Base-by-base conservation (phyloP, 345 rosid genomes). In the Brassica cretica region DNA sequence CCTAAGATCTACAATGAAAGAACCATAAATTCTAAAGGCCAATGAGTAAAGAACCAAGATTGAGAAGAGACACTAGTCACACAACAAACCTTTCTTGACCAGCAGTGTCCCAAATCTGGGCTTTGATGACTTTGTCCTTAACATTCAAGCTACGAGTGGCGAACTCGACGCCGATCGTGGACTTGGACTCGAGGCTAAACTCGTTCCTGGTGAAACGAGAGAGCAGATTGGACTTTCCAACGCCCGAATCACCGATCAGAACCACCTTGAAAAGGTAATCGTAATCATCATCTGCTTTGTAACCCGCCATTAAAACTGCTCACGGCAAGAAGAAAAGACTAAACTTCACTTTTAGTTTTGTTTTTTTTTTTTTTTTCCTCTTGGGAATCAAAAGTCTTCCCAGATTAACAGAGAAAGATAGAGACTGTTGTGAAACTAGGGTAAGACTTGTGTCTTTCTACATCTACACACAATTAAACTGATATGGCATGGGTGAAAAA, bases 91-190 rank as follows among this genome's bases (percentile, higher is more conserved):
- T 93, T 70, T 93, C 98, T 79, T 93, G 96, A 61, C 98, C 98
- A 83, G 98, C 98, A 66, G 98, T 93, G 75, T 93, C 98, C 98
- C 98, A 93, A 90, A 93, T 93, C 96, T 93, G 98, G 78, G 98
- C 94, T 80, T 93, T 93, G 84, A 93, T 88, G 76, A 93, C 86
- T 79, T 93, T 93, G 15, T 85, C 86, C 82, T 93, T 91, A 30
- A 93, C 94, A 73, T 77, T 89, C 84, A 93, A 84, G 89, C 98
- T 93, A 60, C 98, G 94, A 78, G 98, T 93, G 14, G 98, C 98
- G 84, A 93, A 93, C 91, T 93, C 98, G 0, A 93, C 98, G 1
- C 98, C 98, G 32, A 93, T 93, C 37, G 98, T 93, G 72, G 98
- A 89, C 80, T 90, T 93, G 61, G 98, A 90, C 83, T 93, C 98